A percentile compares a stretch with the other conserved stretches of the same genome.
Evolutionary conservation across 345 rosid species (phyloP).

Genomic region (Adansonia digitata): DNA sequence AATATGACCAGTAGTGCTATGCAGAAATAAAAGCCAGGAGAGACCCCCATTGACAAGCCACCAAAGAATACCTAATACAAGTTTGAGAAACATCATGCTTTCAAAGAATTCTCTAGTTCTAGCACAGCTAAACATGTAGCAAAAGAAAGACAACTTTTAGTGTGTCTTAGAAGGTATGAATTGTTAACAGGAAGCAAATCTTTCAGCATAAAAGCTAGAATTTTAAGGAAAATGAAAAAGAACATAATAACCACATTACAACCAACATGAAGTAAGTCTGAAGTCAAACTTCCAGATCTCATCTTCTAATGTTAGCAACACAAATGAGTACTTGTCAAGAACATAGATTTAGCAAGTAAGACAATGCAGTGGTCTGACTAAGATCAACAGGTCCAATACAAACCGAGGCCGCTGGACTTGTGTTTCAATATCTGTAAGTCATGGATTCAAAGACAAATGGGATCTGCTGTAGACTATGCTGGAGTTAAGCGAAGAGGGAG

Average conservation of each 20-base stretch:
- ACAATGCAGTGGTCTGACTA: not conserved
- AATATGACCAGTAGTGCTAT: not conserved
- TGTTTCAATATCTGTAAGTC: not conserved
- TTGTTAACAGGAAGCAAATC: not conserved
- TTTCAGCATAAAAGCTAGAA: not conserved
- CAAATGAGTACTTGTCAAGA: not conserved
- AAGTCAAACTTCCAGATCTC: not conserved
- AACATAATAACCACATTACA: not conserved
- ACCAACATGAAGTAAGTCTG: not conserved
- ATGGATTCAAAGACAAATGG: not conserved
- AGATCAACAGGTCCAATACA: not conserved
- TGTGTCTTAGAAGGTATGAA: not conserved
- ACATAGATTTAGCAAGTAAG: not conserved
- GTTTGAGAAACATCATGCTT: not conserved
- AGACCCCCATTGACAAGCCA: not conserved
- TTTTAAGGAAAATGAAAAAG: not conserved
- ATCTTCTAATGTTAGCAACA: not conserved
- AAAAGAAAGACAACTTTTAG: not conserved
- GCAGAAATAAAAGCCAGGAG: not conserved
- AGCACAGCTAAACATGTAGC: not conserved
- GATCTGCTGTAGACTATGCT: not conserved
- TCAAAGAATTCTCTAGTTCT: not conserved
- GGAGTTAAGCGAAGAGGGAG: not conserved
- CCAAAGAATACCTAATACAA: not conserved
- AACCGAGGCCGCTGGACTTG: not conserved